These are phyloP conservation scores for Pythium grandisporangium DNA, from an alignment of 352 stramenopile species.

Conservation along the genomic window DNA sequence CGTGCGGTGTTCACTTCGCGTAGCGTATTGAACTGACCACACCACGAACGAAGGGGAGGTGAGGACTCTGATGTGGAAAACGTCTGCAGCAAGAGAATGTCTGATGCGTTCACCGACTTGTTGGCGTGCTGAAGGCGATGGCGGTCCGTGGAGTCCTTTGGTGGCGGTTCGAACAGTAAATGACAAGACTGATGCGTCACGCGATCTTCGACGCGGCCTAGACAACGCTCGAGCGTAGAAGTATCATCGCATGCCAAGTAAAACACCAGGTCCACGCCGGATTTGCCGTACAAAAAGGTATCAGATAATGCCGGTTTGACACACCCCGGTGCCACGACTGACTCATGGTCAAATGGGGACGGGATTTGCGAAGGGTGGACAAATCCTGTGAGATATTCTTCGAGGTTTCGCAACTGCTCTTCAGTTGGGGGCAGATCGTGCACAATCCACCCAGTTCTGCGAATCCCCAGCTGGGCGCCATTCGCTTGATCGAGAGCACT, in stretches of 20 bases:
- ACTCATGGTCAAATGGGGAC: slow-evolving; percentile 50
- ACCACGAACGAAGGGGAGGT: slow-evolving; percentile 26
- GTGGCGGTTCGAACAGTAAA: slow-evolving; percentile 36
- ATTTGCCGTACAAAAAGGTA: slow-evolving; percentile 51
- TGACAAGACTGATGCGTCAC: slow-evolving; percentile 31
- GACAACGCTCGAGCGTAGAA: slow-evolving; percentile 37
- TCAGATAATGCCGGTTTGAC: slow-evolving; percentile 21
- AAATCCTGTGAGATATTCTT: slow-evolving; percentile 46
- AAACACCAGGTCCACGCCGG: slow-evolving; percentile 66
- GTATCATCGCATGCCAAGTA: slow-evolving; percentile 30
- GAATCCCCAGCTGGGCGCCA: too few species aligned
- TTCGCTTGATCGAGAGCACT: too few species aligned
- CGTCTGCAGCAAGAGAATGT: slow-evolving; percentile 48
- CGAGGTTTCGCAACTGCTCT: slow-evolving; percentile 29
- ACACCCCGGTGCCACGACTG: slow-evolving; percentile 29
- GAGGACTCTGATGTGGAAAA: slow-evolving; percentile 16
- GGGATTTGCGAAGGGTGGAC: slow-evolving; percentile 26
- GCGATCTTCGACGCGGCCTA: slow-evolving; percentile 44
- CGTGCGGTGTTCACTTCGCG: slow-evolving; percentile 15
- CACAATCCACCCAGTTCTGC: slow-evolving; percentile 56
- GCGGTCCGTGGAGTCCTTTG: slow-evolving; percentile 31
- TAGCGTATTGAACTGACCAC: slow-evolving; percentile 40
- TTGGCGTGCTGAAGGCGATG: slow-evolving; percentile 49
- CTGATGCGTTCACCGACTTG: slow-evolving; percentile 23
- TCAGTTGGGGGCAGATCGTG: slow-evolving; percentile 48